Evolutionary conservation across 495 filamentous ascomycete species (phyloP), one percentile per base, ranked within the genome.

Genomic region (Diplogelasinospora grovesii): DNA sequence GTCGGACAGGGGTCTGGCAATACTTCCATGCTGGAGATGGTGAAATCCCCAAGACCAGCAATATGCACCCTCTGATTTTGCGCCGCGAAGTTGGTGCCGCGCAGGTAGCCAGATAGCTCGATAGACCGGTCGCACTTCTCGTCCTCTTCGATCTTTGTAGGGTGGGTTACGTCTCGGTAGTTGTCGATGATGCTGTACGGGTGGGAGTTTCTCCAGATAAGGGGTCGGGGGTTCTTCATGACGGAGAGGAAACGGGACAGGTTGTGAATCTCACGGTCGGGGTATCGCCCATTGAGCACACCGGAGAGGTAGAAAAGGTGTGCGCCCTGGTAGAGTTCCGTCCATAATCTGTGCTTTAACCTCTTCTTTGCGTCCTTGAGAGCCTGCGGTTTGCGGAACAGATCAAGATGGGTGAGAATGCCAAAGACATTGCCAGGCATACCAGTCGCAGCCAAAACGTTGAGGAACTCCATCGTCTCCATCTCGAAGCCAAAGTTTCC

Each of bases 381-480:
- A 2, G 87, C 82, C 45, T 87, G 86, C 35, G 92, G 92, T 48
- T 92, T 95, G 61, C 80, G 79, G 69, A 97, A 98, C 3, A 96
- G 72, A 61, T 98, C 92, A 26, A 98, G 71, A 74, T 97, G 93
- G 10, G 92, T 96, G 20, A 97, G 73, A 35, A 98, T 89, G 20
- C 93, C 93, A 56, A 97, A 97, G 15, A 98, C 87, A 52, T 98
- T 98, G 45, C 89, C 90, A 7, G 92, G 92, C 87, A 98, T 94
- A 59, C 92, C 92, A 37, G 83, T 90, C 8, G 86, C 74, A 5
- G 85, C 79, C 38, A 97, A 66, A 29, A 93, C 80, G 52, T 95
- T 96, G 54, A 98, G 63, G 50, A 98, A 98, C 61, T 98, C 92
- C 93, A 98, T 97, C 1, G 92, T 98, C 68, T 98, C 92, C 92